Base-by-base conservation (phyloP, 768 basidiomycete species). In the Coprinopsis marcescibilis region DNA sequence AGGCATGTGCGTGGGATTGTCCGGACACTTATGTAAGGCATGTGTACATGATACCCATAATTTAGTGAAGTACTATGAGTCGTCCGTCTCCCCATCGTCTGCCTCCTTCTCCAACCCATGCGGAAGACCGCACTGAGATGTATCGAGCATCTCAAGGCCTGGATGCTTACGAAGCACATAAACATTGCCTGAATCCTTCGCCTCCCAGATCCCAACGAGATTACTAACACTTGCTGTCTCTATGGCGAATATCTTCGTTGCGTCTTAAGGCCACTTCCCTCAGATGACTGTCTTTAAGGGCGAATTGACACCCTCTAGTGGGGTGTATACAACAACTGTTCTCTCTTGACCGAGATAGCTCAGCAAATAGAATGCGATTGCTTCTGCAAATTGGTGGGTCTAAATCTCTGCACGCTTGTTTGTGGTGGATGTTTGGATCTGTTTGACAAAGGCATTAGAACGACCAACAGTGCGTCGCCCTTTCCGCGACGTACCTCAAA, bases 131-230 rank as follows among this genome's bases (percentile, higher is more conserved):
- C 43, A 45, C 19, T 46, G 32, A 15, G 33, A 36, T 32, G 40
- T 7, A 10, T 40, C 37, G 17, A 55, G 48, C 48, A 52, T 43
- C 5, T 27, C 33, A 4, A 55, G 49, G 30, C 27, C 48, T 29
- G 51, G 49, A 40, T 55, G 54, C 30, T 55, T 55, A 11, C 54
- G 36, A 8, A 55, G 42, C 23, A 52, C 49, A 29, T 53, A 53
- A 3, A 55, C 44, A 27, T 30, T 17, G 6, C 23, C 23, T 20
- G 43, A 36, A 4, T 46, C 47, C 21, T 35, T 15, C 8, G 25
- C 32, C 30, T 41, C 38, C 46, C 53, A 56, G 14, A 53, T 47
- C 3, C 52, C 55, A 4, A 56, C 39, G 17, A 56, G 5, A 17
- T 21, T 38, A 3, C 5, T 5, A 5, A 56, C 32, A 14, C 4